Conservation (phyloP, 164 flowering plant species). For the Liriodendron chinense region DNA sequence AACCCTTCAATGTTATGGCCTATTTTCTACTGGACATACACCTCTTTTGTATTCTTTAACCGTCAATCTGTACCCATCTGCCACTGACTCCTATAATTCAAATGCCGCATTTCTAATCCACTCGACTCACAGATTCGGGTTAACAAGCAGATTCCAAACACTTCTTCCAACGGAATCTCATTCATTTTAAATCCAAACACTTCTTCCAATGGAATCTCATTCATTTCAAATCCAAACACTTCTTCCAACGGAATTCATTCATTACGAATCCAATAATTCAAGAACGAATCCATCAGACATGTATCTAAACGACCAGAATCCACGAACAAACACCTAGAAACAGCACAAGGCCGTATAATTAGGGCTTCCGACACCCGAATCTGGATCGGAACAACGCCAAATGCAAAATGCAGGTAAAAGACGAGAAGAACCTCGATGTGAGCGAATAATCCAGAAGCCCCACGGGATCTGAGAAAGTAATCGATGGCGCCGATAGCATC, state of each 20-base stretch:
- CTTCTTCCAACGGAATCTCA: background rate
- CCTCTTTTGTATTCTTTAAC: no score
- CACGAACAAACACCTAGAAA: background rate
- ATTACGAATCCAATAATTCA: no score
- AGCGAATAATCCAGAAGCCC: conserved; percentile 51
- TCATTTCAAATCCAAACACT: background rate
- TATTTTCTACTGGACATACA: no score
- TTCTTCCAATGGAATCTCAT: background rate
- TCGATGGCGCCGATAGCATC: conserved; percentile 43
- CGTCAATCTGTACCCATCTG: background rate
- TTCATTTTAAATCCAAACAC: background rate
- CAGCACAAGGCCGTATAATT: background rate
- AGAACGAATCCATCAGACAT: background rate
- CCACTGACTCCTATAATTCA: background rate
- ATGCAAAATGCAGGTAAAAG: background rate
- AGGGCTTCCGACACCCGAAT: background rate
- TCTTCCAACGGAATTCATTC: no score
- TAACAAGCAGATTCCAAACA: background rate
- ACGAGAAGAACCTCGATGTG: conserved; percentile 72
- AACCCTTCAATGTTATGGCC: background rate
- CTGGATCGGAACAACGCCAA: background rate
- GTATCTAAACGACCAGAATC: background rate
- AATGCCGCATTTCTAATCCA: background rate
- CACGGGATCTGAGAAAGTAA: conserved; percentile 29
- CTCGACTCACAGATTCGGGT: background rate